These are phyloP conservation scores for Yamadazyma akitaensis DNA, from an alignment of 805 yeast genomes.

Conservation along the genomic window DNA sequence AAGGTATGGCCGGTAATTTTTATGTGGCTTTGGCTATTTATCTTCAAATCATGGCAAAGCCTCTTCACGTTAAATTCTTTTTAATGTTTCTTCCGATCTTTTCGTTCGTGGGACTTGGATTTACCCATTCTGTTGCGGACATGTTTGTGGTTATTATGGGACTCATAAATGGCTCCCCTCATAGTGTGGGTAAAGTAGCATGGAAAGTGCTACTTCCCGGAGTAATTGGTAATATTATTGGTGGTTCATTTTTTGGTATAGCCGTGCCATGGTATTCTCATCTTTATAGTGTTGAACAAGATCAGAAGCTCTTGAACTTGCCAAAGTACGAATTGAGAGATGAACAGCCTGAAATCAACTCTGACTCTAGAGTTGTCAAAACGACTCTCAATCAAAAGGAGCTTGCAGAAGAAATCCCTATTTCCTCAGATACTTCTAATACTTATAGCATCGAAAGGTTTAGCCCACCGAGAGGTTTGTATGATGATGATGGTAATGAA, in stretches of 20 bases:
- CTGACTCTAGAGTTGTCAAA: conserved; percentile 77
- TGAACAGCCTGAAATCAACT: conserved; percentile 74
- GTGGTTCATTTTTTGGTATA: conserved; percentile 68
- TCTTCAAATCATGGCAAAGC: conserved; percentile 74
- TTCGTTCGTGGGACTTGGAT: conserved; percentile 76
- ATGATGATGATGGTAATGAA: conserved; percentile 4
- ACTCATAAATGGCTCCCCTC: conserved; percentile 59
- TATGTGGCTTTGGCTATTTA: conserved; percentile 74
- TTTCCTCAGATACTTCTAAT: conserved; percentile 5
- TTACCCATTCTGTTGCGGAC: conserved; percentile 79
- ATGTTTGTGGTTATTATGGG: conserved; percentile 70
- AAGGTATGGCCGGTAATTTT: conserved; percentile 74
- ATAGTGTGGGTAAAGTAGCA: conserved; percentile 56
- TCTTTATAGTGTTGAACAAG: conserved; percentile 67
- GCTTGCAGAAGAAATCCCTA: not conserved
- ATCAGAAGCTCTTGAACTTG: conserved; percentile 55
- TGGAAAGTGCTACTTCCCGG: conserved; percentile 77
- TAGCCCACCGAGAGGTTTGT: conserved; percentile 10
- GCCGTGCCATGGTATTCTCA: conserved; percentile 73
- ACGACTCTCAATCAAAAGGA: conserved; percentile 9
- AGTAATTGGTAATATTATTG: conserved; percentile 70
- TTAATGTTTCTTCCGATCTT: conserved; percentile 67
- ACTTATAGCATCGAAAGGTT: conserved; percentile 4
- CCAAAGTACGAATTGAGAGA: conserved; percentile 72
- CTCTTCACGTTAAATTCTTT: conserved; percentile 68